Base-by-base conservation (phyloP, 495 filamentous ascomycete species). In the Pyrenopolyporus hunteri region DNA sequence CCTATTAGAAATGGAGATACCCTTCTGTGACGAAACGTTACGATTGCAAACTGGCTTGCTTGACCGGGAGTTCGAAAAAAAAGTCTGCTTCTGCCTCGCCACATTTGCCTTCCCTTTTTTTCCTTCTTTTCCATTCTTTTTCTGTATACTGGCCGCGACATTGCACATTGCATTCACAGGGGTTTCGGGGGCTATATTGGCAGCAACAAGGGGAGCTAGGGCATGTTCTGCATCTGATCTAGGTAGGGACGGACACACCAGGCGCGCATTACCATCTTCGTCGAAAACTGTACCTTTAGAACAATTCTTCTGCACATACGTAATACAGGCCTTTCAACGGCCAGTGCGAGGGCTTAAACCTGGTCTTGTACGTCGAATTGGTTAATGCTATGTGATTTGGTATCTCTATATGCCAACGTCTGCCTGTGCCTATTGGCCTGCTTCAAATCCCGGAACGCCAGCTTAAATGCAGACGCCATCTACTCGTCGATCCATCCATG, bases 81-180 rank as follows among this genome's bases (percentile, higher is more conserved):
- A 17, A 39, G 17, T 14, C 13, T 14, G 14, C 10, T 29, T 29
- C n/a, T n/a, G n/a, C n/a, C n/a, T n/a, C n/a, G n/a, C n/a, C n/a
- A n/a, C n/a, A n/a, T n/a, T n/a, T n/a, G n/a, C n/a, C n/a, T n/a
- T n/a, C n/a, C n/a, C n/a, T n/a, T n/a, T n/a, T n/a, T n/a, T n/a
- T n/a, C n/a, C n/a, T n/a, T n/a, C n/a, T n/a, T 23, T 8, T 57
- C 55, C 44, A 36, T 36, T 45, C 28, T 49, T 57, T 55, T n/a
- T 45, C 23, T 57, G 62, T 68, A 70, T 60, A 66, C 65, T 53
- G 46, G 39, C 37, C 61, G 35, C 59, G 42, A 45, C 49, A 48
- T 61, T 64, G 68, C 68, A 71, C 69, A 55, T 35, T 48, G n/a
- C n/a, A n/a, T n/a, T n/a, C n/a, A 62, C 47, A 44, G 45, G 68